Percentiles rank a stretch among this genome's conserved stretches.
These are phyloP conservation scores for Wallacemonas collosoma DNA, from an alignment of 208 protist genomes.

Conservation along the genomic window DNA sequence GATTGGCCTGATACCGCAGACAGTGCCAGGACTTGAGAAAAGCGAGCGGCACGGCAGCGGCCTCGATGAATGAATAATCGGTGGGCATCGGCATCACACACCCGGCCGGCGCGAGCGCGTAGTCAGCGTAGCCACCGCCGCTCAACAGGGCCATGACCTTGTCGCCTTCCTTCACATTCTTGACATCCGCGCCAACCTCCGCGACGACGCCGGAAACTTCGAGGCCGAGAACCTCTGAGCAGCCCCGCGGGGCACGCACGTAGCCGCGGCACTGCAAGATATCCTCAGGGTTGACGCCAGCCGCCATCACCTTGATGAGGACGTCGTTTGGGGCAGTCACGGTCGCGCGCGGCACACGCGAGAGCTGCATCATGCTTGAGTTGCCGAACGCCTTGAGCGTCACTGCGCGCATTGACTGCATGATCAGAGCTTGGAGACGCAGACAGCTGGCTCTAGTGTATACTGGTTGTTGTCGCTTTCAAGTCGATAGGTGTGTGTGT, in stretches of 20 bases:
- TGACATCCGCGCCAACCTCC: constrained; percentile 59
- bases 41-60: constrained; percentile 90
- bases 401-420: constrained; percentile 80
- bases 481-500: too few relatives aligned
- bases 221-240: constrained; percentile 82
- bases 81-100: constrained; percentile 82
- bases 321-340: constrained; percentile 51
- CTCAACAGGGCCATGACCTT: constrained; percentile 84
- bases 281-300: constrained; percentile 91
- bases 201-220: constrained; percentile 90
- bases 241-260: constrained; percentile 87
- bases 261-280: constrained; percentile 75
- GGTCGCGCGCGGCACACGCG: constrained; percentile 39
- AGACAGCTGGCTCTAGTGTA: too few relatives aligned
- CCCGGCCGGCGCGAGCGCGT: constrained; percentile 73
- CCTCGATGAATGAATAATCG: constrained; percentile 85
- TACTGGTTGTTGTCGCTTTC: too few relatives aligned
- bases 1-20: constrained; percentile 67
- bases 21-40: constrained; percentile 94
- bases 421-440: constrained; percentile 9
- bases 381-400: constrained; percentile 78
- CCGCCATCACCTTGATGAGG: constrained; percentile 87
- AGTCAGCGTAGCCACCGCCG: constrained; percentile 93
- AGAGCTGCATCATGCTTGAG: constrained; percentile 59
- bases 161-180: constrained; percentile 79